Conservation (phyloP, 805 yeast genomes). For the Candida multigemmis region DNA sequence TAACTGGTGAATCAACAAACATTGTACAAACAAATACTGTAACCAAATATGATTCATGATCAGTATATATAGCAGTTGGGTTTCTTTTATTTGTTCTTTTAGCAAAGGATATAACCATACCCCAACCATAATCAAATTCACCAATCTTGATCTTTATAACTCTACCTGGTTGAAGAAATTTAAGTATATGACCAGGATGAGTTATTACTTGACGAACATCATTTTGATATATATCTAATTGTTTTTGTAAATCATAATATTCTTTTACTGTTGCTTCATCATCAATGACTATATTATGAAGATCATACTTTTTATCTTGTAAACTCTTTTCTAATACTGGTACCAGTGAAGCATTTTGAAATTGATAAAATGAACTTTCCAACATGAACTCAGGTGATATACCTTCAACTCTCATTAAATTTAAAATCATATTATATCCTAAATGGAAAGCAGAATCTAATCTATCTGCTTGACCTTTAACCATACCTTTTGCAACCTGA, state of each 20-base stretch:
- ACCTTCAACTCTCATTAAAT: slow-evolving; percentile 94
- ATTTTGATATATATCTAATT: slow-evolving; percentile 57
- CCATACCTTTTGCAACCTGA: slow-evolving; percentile 98
- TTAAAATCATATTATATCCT: slow-evolving; percentile 95
- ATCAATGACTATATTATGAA: slow-evolving; percentile 47
- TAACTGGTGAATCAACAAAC: slow-evolving; percentile 79
- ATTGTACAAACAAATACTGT: slow-evolving; percentile 73
- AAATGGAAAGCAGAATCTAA: slow-evolving; percentile 95
- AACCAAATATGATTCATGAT: slow-evolving; percentile 85
- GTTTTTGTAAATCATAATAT: slow-evolving; percentile 73
- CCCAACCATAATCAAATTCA: slow-evolving; percentile 88
- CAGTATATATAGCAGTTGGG: slow-evolving; percentile 51
- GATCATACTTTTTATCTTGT: slow-evolving; percentile 40
- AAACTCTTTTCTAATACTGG: slow-evolving; percentile 72
- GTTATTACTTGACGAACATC: slow-evolving; percentile 78
- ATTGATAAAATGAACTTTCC: slow-evolving; percentile 89
- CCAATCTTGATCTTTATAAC: slow-evolving; percentile 60
- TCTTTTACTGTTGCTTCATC: slow-evolving; percentile 71
- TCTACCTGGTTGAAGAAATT: slow-evolving; percentile 85
- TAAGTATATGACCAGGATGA: slow-evolving; percentile 82
- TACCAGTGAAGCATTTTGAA: slow-evolving; percentile 86
- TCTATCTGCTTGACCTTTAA: slow-evolving; percentile 96
- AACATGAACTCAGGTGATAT: slow-evolving; percentile 97
- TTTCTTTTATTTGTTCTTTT: slow-evolving; percentile 62
- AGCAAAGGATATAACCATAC: slow-evolving; percentile 67